Evolutionary conservation across 169 alveolate genomes (phyloP), one percentile per base, ranked within the genome.

Genomic region (Theileria orientalis): DNA sequence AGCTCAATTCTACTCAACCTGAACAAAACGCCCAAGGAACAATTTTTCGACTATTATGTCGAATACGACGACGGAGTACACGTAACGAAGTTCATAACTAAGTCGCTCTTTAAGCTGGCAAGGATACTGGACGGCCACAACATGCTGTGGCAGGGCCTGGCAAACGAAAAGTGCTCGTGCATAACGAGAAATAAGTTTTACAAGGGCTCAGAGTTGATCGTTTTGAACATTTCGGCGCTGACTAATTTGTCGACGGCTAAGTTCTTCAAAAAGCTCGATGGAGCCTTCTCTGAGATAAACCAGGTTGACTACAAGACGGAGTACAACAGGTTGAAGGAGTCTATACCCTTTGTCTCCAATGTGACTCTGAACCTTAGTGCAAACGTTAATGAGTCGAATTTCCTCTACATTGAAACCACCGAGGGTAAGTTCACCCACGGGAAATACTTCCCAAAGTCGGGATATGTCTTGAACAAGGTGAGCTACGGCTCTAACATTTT

Each of bases 31-130:
- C 63, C 63, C 11, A 16, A 54, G 33, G 63, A 54, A 54, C 8
- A 54, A 33, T 54, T 13, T 27, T 54, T 54, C 33, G 63, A 54
- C n/a, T 54, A 54, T 54, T 54, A 19, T 5, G n/a, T 13, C 63
- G 63, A 54, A 27, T 54, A 23, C n/a, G 63, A 54, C 35, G 63
- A 54, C 63, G 63, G 63, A 54, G 63, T 54, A 13, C 8, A 54
- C n/a, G 33, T 54, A n/a, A 13, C 63, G 33, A 54, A 54, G 33
- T 33, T 23, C 33, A 27, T 54, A 1, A 54, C 63, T 54, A 54
- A 33, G n/a, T 54, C 63, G 2, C 8, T 33, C 3, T 54, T 54
- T 8, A 54, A 54, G 33, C 63, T 54, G 27, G 27, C 63, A 54
- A 54, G n/a, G n/a, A 54, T 54, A 54, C 8, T 54, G n/a, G 63